A percentile compares a stretch with the other conserved stretches of the same genome.
Evolutionary conservation across 2,329 filamentous ascomycete species (phyloP).

Genomic region (Chaetomiaceae sp.): DNA sequence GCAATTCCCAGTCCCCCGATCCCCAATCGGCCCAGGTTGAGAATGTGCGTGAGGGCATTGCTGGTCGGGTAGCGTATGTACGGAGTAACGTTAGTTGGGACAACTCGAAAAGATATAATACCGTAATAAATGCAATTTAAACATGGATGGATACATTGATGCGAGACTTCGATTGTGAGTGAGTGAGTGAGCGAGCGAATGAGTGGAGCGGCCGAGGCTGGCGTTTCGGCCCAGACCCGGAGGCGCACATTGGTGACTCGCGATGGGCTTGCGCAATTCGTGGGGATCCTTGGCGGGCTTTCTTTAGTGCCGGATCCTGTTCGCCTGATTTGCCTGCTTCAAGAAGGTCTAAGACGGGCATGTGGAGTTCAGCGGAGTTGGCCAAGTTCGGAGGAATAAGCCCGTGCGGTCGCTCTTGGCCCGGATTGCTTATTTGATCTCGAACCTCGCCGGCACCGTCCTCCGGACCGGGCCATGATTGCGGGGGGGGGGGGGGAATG

Average conservation of each 20-base stretch:
- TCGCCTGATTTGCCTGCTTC: constrained; percentile 6
- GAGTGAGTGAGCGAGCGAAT: background rate
- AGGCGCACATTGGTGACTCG: constrained; percentile 2
- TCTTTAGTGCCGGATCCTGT: background rate
- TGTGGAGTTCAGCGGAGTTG: constrained; percentile 4
- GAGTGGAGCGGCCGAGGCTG: background rate
- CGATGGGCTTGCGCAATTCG: background rate
- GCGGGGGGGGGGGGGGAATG: too few relatives aligned
- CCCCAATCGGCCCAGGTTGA: background rate
- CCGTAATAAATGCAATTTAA: too few relatives aligned
- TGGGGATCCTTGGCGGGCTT: background rate
- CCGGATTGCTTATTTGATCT: too few relatives aligned
- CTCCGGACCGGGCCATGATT: too few relatives aligned
- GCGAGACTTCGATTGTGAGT: too few relatives aligned
- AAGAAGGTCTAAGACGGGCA: background rate
- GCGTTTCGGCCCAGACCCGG: background rate
- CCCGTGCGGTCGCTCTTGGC: background rate
- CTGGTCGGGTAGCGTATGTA: too few relatives aligned
- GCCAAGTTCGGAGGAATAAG: background rate
- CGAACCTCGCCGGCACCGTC: too few relatives aligned
- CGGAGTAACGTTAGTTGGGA: too few relatives aligned
- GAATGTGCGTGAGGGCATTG: too few relatives aligned
- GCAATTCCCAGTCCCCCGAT: background rate
- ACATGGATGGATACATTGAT: too few relatives aligned
- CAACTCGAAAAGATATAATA: too few relatives aligned